Evolutionary conservation across 768 basidiomycete genomes (phyloP), one percentile per base, ranked within the genome.

Genomic region (Pulveroboletus sp.): DNA sequence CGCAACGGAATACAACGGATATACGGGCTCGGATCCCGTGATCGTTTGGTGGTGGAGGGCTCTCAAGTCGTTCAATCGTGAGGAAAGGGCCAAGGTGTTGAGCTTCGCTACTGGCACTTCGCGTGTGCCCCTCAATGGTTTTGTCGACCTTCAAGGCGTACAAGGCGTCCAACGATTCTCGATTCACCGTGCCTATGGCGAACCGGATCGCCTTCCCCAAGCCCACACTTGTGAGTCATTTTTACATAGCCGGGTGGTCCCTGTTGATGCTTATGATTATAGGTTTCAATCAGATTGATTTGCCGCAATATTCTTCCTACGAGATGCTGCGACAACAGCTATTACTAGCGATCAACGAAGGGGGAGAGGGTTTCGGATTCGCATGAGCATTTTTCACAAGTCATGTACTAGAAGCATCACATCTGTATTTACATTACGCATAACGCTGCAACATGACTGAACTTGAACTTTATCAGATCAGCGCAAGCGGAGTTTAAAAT

Each of bases 21-120:
- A 91, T 66, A 81, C 78, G 6, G 80, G 87, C 60, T 89, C 87
- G 3, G 94, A 99, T 66, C 91, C 95, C 6, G 94, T 95, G 61
- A 94, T 98, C 51, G 85, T 90, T 24, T 99, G 94, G 94, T 97
- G 93, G 88, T 99, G 97, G 97, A 81, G 97, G 56, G 95, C 95
- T 2, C 79, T 99, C 36, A 93, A 98, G 69, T 95, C 93, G 9
- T 97, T 97, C 73, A 92, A 89, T 57, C 88, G 95, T 29, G 94
- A 97, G 59, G 97, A 99, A 69, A 78, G 93, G 47, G 94, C 97
- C 27, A 94, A 97, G 68, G 91, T 99, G 38, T 76, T 99, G 48
- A 95, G 94, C 74, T 99, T 99, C 69, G 94, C 94, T 13, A 95
- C 97, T 2, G 84, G 92, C 51, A 84, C 90, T 6, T 94, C 94